Base-by-base conservation (phyloP, 2,329 filamentous ascomycete genomes). In the Aureobasidium lini region DNA sequence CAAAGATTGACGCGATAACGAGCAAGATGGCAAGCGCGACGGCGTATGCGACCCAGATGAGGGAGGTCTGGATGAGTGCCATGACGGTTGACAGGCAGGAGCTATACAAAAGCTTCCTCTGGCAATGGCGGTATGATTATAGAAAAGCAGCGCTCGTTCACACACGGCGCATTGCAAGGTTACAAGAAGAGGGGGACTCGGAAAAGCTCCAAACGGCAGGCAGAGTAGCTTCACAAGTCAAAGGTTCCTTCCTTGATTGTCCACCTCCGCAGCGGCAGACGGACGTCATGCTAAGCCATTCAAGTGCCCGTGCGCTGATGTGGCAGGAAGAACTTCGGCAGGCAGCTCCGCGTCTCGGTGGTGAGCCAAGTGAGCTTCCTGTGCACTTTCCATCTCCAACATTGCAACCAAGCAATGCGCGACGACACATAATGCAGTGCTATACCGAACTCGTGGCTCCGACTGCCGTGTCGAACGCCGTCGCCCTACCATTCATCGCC, bases 361-460 rank as follows among this genome's bases (percentile, higher is more conserved):
- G 49, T 42, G 36, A 11, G 23, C 23, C 23, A 23, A 23, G 23
- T 42, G 50, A 59, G 37, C 36, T 46, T 47, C 32, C 16, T 29
- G 32, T 11, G n/a, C 15, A 18, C 37, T 15, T 40, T 40, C 8
- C 6, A 11, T 15, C 47, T 18, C 15, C 6, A 16, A 50, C 32
- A 28, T 28, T 40, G 48, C 23, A 31, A 46, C 40, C 48, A 31
- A 46, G 49, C 48, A 37, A 50, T 60, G 58, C 48, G 58, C 58
- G 54, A 54, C 50, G 16, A 54, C 16, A 54, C 54, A 65, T 57
- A 39, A 97, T 97, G 93, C 93, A 97, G 84, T 95, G 90, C 81
- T 97, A 97, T 77, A 92, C 90, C 70, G 94, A 99, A 81, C 81
- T 99, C 73, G 86, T 90, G 73, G 89, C 93, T 78, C 92, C 94